Evolutionary conservation across 176 grass and related monocot species (phyloP).

Genomic region (Zoysia japonica): DNA sequence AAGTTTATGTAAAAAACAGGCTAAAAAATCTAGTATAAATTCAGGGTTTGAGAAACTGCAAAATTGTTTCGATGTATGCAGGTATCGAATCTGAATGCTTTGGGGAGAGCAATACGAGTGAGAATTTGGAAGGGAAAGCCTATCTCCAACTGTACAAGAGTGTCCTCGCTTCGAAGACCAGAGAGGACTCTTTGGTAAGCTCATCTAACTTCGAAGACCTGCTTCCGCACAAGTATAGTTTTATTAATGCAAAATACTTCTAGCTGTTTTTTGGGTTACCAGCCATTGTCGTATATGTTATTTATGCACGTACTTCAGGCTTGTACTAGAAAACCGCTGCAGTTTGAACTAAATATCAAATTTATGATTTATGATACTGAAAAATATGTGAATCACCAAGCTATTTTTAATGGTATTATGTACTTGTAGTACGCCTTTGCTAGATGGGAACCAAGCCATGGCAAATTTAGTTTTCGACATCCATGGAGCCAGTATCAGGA

Average conservation of each 20-base stretch:
- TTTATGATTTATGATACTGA: too few species aligned
- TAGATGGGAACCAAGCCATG: slow-evolving; percentile 83
- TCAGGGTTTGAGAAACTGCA: background rate
- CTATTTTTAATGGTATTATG: background rate
- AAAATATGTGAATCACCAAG: too few species aligned
- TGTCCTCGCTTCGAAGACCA: slow-evolving; percentile 69
- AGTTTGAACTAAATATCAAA: too few species aligned
- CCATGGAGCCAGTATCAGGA: slow-evolving; percentile 80
- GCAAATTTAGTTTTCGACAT: slow-evolving; percentile 67
- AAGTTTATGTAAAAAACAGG: too few species aligned
- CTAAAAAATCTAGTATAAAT: too few species aligned
- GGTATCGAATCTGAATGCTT: slow-evolving; percentile 72
- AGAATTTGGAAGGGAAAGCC: slow-evolving; percentile 56
- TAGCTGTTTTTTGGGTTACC: too few species aligned
- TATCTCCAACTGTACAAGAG: slow-evolving; percentile 72
- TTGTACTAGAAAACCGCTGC: too few species aligned
- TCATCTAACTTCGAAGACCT: slow-evolving; percentile 13
- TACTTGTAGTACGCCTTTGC: slow-evolving; percentile 65
- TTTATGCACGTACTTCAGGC: too few species aligned
- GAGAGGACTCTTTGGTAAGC: slow-evolving; percentile 75
- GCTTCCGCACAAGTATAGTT: too few species aligned
- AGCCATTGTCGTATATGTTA: too few species aligned
- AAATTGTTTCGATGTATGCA: slow-evolving; percentile 23
- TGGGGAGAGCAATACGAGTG: slow-evolving; percentile 37
- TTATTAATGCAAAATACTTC: too few species aligned